Percentiles rank a stretch among this genome's conserved stretches.
Evolutionary conservation across 129 eudicot species (phyloP).

Genomic region (Apium graveolens): DNA sequence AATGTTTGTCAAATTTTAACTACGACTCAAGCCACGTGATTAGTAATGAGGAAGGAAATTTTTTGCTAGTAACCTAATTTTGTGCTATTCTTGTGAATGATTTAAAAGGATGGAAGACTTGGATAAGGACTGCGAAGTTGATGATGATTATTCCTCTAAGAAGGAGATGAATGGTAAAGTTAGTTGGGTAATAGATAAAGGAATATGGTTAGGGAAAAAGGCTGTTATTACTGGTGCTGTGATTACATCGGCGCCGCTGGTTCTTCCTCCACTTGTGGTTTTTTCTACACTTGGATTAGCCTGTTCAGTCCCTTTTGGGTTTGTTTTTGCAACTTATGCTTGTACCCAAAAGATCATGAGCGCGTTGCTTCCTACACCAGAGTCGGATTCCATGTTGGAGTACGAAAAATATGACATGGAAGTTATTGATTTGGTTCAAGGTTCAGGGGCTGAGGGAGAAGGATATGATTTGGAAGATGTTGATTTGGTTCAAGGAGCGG

Average conservation of each 20-base stretch:
- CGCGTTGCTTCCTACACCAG: constrained; percentile 38
- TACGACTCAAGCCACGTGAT: too few species aligned
- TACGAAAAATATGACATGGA: neutral
- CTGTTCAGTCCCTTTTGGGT: constrained; percentile 57
- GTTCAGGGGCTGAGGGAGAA: constrained; percentile 16
- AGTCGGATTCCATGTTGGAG: constrained; percentile 15
- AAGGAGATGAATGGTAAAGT: constrained; percentile 16
- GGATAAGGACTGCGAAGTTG: constrained; percentile 33
- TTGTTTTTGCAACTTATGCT: constrained; percentile 51
- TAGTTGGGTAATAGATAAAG: constrained; percentile 42
- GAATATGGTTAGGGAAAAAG: constrained; percentile 46
- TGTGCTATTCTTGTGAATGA: neutral
- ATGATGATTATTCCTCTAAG: constrained; percentile 18
- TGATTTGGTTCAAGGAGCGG: neutral
- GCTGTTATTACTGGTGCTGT: constrained; percentile 48
- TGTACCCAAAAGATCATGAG: constrained; percentile 63
- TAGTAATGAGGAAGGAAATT: neutral
- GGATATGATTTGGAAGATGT: neutral
- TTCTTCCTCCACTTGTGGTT: constrained; percentile 70
- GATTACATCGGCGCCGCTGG: constrained; percentile 59
- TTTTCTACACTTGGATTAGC: constrained; percentile 71
- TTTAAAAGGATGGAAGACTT: constrained; percentile 45
- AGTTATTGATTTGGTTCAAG: constrained; percentile 15
- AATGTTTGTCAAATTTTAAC: too few species aligned
- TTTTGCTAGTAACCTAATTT: neutral